Evolutionary conservation across 2,329 filamentous ascomycete species (phyloP), one percentile per base, ranked within the genome.

Genomic region (Penicillium sp.): DNA sequence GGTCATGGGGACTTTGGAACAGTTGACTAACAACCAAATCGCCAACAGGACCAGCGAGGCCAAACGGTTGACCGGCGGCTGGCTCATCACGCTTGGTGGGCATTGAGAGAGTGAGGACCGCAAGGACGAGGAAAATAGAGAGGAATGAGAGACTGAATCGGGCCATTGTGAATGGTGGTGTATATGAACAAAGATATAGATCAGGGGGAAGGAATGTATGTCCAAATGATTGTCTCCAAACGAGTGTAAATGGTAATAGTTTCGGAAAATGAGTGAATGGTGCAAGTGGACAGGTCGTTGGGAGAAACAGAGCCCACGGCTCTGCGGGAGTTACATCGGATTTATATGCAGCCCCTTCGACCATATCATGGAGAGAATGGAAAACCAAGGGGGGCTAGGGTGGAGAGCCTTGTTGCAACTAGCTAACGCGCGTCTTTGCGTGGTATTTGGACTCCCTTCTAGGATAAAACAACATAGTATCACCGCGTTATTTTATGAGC

Each of bases 61-160:
- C 41, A 37, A 63, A 31, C 3, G 23, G 21, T 21, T 56, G 27
- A 6, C 17, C 23, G 1, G 47, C 27, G 10, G 49, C 27, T 15
- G 33, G 12, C 12, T 27, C 48, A 38, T 59, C 61, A 29, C 59
- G 62, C 58, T 69, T 67, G 41, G 62, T 55, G 1, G 73, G 73
- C 50, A 70, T 56, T 3, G 73, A 72, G 33, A 69, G 58, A 38
- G 68, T 67, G 31, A 70, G 50, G 8, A 70, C 56, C 7, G 70
- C 73, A 29, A 75, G 62, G 50, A 69, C 59, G 27, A 74, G 58
- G 50, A 70, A 63, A 43, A 69, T 53, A 19, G 71, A 66, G 29
- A 73, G 56, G 50, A 72, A 58, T 27, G 69, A 71, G 23, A 72
- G 41, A 42, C 47, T 72, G 63, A 71, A 62, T 40, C 71, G 72